Base-by-base conservation (phyloP, 2,329 filamentous ascomycete genomes). In the Colletotrichum somersetense region DNA sequence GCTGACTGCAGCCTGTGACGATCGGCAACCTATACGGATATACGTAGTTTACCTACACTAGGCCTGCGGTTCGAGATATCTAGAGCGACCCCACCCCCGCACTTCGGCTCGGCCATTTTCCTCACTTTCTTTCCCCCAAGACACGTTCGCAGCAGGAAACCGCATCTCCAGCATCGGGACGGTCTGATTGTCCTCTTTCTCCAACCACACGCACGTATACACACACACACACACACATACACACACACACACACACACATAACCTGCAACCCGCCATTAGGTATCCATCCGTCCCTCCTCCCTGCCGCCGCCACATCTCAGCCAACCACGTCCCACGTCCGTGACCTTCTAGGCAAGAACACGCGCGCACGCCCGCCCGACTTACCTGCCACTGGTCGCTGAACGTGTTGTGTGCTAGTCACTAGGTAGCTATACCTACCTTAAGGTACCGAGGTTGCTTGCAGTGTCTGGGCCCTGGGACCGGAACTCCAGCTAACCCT, bases 41-140 rank as follows among this genome's bases (percentile, higher is more conserved):
- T n/a, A n/a, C n/a, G 30, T 30, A 30, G 30, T 30, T 30, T 30
- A 30, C 30, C 3, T 10, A 35, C 35, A 35, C 14, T 20, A 30
- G 52, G 50, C 30, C 26, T 8, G 18, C 8, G 14, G 23, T 18
- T 48, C 33, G 26, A 50, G 50, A 40, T 44, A 62, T 55, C 58
- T 52, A n/a, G 53, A 42, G 18, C 40, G 56, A 42, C 66, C 70
- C 70, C 70, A 72, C 70, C 70, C 70, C 70, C 70, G 70, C 70
- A 72, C 56, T 61, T 70, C 55, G 61, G 66, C 66, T 72, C 61
- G 66, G 70, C 61, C 66, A 33, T 61, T 64, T 65, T 55, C 67
- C 67, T 40, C 50, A n/a, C 20, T 14, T 14, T n/a, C 8, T 42
- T 7, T 6, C 50, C 57, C 58, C 10, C 10, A 67, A 68, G 62